Percentiles rank a stretch among this genome's conserved stretches.
Conservation (phyloP, 371 early-diverging fungal species). For the Entomophthora muscae region DNA sequence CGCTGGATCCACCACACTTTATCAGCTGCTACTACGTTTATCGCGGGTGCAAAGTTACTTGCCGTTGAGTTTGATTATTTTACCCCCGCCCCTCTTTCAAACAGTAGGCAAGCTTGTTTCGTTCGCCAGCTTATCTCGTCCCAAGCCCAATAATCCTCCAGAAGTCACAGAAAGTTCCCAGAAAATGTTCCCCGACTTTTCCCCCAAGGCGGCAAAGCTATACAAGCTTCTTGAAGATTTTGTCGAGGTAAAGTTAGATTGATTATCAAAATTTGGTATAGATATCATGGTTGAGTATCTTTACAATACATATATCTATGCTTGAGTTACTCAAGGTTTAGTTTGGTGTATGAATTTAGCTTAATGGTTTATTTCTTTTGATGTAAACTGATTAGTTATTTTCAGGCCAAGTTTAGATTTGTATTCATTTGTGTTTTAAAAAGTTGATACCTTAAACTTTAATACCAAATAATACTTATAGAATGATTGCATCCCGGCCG, state of each 20-base stretch:
- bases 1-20: not conserved
- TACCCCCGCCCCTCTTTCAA: too few relatives aligned
- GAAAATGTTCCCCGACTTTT: constrained; percentile 16
- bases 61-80: too few relatives aligned
- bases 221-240: constrained; percentile 48
- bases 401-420: not conserved
- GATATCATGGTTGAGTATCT: not conserved
- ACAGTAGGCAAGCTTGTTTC: too few relatives aligned
- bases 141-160: not conserved
- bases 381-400: not conserved
- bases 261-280: not conserved
- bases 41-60: too few relatives aligned
- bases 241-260: constrained; percentile 39
- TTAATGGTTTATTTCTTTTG: not conserved
- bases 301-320: not conserved
- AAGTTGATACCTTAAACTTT: not conserved
- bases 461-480: constrained; percentile 15
- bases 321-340: not conserved
- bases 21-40: not conserved
- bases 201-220: constrained; percentile 45
- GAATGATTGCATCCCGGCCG: constrained; percentile 92
- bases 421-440: not conserved
- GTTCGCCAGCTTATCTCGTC: too few relatives aligned
- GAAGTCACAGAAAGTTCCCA: not conserved
- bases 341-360: too few relatives aligned